These are phyloP conservation scores for Sutorius eximius DNA, from an alignment of 1,284 basidiomycete genomes.

Conservation along the genomic window DNA sequence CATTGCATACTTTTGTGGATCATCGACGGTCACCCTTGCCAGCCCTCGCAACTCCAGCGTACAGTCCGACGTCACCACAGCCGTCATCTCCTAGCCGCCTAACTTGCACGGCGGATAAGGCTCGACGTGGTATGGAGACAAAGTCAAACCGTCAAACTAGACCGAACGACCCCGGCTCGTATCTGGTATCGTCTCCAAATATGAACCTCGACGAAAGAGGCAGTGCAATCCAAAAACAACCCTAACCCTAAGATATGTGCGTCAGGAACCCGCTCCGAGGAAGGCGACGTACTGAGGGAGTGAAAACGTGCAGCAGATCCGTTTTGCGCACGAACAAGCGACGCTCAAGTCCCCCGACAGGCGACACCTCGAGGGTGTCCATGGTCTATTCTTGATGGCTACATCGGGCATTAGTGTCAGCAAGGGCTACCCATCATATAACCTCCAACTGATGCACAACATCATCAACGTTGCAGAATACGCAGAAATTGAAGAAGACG, in stretches of 20 bases:
- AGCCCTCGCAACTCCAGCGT: constrained; percentile 83
- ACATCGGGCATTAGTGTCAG: constrained; percentile 72
- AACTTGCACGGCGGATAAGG: no score
- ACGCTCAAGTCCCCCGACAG: constrained; percentile 55
- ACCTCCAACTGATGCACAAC: constrained; percentile 39
- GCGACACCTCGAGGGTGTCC: constrained; percentile 63
- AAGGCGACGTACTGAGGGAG: no score
- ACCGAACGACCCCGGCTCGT: no score
- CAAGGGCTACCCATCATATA: constrained; percentile 73
- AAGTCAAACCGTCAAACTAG: no score
- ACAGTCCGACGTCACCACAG: constrained; percentile 77
- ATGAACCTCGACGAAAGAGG: no score
- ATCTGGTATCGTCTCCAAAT: no score
- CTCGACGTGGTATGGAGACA: no score
- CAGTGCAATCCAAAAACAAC: no score
- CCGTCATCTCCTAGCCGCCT: constrained; percentile 81
- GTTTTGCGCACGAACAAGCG: constrained; percentile 36
- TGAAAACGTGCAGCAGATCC: no score
- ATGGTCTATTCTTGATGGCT: constrained; percentile 77
- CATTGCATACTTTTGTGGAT: background rate
- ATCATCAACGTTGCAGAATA: constrained; percentile 16
- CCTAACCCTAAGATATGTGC: no score
- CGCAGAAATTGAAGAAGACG: no score
- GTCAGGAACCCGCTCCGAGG: no score
- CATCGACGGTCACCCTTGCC: constrained; percentile 16